phyloP scores from a whole-genome alignment of 2,329 filamentous ascomycete genomes.

The Diaporthe ilicicola region DNA sequence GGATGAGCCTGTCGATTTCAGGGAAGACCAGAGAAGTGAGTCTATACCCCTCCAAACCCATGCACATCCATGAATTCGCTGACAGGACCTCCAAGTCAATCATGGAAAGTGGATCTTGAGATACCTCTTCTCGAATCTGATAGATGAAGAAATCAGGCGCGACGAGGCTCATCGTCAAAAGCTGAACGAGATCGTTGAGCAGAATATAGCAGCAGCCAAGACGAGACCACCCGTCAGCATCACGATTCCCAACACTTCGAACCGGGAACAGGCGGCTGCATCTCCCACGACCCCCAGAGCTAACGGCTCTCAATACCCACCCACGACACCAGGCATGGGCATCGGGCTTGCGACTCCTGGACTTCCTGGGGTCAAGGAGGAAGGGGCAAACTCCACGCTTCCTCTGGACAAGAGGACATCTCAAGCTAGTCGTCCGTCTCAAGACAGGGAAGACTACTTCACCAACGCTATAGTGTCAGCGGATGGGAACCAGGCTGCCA shows the following conservation, averaged over 20 bases:
- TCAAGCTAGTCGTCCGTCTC: slow-evolving; percentile 67
- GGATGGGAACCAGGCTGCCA: slow-evolving; percentile 55
- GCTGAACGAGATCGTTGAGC: slow-evolving; percentile 70
- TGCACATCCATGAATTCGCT: slow-evolving; percentile 33
- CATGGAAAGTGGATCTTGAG: slow-evolving; percentile 96
- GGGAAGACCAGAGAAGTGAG: slow-evolving; percentile 92
- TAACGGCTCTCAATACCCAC: slow-evolving; percentile 67
- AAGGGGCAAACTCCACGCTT: slow-evolving; percentile 45
- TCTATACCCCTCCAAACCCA: slow-evolving; percentile 23
- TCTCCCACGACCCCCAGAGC: slow-evolving; percentile 66
- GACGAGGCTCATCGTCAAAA: slow-evolving; percentile 78
- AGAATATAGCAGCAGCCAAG: slow-evolving; percentile 63
- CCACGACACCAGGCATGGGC: slow-evolving; percentile 77
- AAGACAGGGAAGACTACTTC: slow-evolving; percentile 81
- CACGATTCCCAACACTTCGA: slow-evolving; percentile 47
- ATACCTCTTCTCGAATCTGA: slow-evolving; percentile 87
- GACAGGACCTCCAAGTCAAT: slow-evolving; percentile 69
- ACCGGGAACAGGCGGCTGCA: slow-evolving; percentile 49
- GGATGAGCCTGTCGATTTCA: slow-evolving; percentile 79
- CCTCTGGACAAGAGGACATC: slow-evolving; percentile 64
- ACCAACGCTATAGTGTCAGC: slow-evolving; percentile 65
- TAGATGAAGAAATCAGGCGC: slow-evolving; percentile 88
- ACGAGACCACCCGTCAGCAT: slow-evolving; percentile 69
- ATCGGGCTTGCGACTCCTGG: slow-evolving; percentile 81
- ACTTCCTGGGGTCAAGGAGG: slow-evolving; percentile 60